Conservation (phyloP, 495 filamentous ascomycete species). For the Copromyces sp. region DNA sequence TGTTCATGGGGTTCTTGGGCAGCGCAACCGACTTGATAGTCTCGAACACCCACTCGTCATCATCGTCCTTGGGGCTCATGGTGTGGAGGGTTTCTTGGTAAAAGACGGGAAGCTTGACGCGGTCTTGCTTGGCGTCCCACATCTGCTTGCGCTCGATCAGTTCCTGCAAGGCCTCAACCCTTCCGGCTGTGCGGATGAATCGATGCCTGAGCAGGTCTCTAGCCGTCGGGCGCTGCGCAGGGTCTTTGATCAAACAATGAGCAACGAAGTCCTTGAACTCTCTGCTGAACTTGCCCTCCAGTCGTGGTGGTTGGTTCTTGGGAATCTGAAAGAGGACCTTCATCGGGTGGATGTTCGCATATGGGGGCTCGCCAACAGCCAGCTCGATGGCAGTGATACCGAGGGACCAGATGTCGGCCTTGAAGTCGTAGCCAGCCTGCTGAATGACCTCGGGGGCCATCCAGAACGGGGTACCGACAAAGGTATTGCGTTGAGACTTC, state of each 20-base stretch:
- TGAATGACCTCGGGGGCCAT: constrained; percentile 99
- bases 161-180: constrained; percentile 75
- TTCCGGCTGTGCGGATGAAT: constrained; percentile 78
- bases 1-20: constrained; percentile 29
- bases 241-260: constrained; percentile 82
- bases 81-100: constrained; percentile 86
- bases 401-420: constrained; percentile 95
- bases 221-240: constrained; percentile 71
- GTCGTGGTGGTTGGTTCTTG: constrained; percentile 73
- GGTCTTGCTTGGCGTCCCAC: constrained; percentile 57
- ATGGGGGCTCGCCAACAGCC: constrained; percentile 83
- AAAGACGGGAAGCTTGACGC: constrained; percentile 55
- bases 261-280: constrained; percentile 91
- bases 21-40: constrained; percentile 60
- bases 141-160: constrained; percentile 75
- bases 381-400: constrained; percentile 95
- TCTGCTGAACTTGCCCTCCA: constrained; percentile 81
- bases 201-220: constrained; percentile 84
- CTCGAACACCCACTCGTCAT: constrained; percentile 97
- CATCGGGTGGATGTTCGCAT: constrained; percentile 90
- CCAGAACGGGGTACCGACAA: constrained; percentile 99
- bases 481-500: constrained; percentile 95
- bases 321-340: constrained; percentile 97
- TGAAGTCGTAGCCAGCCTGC: constrained; percentile 92
- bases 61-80: constrained; percentile 54